A percentile compares a stretch with the other conserved stretches of the same genome.
Conservation (phyloP, 768 basidiomycete species). For the Lepiota venenata region DNA sequence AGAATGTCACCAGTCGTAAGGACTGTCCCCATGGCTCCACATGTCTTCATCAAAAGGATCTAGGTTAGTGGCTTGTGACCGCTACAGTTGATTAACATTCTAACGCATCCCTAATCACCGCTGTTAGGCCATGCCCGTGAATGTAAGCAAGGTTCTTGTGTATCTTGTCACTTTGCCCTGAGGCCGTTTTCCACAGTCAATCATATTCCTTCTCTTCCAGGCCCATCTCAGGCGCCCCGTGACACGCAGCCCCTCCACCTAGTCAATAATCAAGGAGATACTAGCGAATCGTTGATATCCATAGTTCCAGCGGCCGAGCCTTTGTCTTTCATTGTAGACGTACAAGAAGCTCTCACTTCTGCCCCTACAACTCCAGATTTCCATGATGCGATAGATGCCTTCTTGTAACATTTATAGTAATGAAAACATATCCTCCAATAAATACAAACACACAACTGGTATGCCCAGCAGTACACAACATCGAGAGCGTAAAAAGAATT, state of each 20-base stretch:
- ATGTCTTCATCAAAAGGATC: constrained; percentile 62
- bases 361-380: constrained; percentile 13
- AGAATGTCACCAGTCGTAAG: constrained; percentile 49
- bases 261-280: neutral
- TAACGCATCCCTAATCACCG: neutral
- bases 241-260: neutral
- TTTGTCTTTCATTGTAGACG: neutral
- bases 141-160: constrained; percentile 40
- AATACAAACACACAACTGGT: constrained; percentile 5
- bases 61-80: constrained; percentile 39
- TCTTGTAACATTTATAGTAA: neutral
- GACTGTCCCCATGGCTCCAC: constrained; percentile 64
- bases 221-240: constrained; percentile 6
- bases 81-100: constrained; percentile 2
- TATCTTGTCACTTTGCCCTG: neutral
- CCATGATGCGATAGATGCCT: constrained; percentile 15
- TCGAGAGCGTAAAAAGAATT: neutral
- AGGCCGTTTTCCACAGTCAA: constrained; percentile 29
- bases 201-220: constrained; percentile 23
- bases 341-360: neutral
- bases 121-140: constrained; percentile 66
- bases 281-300: neutral
- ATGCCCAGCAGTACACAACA: constrained; percentile 5
- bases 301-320: neutral
- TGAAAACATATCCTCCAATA: constrained; percentile 7